phyloP scores from a whole-genome alignment of 805 yeast genomes.

The Danielia oregonensis region DNA sequence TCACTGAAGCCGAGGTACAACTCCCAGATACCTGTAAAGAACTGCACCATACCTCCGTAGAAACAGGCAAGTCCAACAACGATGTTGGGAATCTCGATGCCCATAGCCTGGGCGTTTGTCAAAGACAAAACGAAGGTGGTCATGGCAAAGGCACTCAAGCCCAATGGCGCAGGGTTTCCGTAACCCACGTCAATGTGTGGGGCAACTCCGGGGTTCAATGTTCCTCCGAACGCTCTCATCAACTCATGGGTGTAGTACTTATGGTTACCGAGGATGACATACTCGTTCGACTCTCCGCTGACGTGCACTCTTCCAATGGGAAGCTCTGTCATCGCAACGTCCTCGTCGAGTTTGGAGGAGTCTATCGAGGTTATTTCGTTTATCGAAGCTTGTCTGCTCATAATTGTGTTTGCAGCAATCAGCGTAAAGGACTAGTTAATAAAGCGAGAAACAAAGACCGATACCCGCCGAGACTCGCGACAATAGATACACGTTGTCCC shows the following conservation, averaged over 20 bases:
- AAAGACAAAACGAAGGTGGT: conserved; percentile 60
- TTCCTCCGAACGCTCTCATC: conserved; percentile 70
- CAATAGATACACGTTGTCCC: no score
- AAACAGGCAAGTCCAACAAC: conserved; percentile 57
- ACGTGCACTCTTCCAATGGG: conserved; percentile 2
- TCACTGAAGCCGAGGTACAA: conserved; percentile 59
- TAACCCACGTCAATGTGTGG: conserved; percentile 36
- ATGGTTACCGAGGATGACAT: conserved; percentile 2
- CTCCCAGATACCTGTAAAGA: conserved; percentile 67
- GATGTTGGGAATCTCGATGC: conserved; percentile 47
- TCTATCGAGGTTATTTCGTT: background rate
- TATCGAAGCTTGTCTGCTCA: background rate
- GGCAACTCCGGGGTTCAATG: conserved; percentile 56
- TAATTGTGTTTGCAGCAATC: background rate
- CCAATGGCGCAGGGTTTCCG: conserved; percentile 69
- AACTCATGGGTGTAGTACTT: conserved; percentile 15
- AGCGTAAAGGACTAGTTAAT: background rate
- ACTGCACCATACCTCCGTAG: conserved; percentile 60
- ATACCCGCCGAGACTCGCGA: no score
- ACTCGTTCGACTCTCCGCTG: conserved; percentile 4
- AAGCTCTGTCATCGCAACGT: background rate
- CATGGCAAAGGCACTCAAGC: conserved; percentile 57
- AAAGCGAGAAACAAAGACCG: no score
- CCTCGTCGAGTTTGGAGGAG: background rate
- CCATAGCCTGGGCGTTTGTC: conserved; percentile 53